Base-by-base conservation (phyloP, 2,329 filamentous ascomycete species). In the Cryphonectria radicalis region DNA sequence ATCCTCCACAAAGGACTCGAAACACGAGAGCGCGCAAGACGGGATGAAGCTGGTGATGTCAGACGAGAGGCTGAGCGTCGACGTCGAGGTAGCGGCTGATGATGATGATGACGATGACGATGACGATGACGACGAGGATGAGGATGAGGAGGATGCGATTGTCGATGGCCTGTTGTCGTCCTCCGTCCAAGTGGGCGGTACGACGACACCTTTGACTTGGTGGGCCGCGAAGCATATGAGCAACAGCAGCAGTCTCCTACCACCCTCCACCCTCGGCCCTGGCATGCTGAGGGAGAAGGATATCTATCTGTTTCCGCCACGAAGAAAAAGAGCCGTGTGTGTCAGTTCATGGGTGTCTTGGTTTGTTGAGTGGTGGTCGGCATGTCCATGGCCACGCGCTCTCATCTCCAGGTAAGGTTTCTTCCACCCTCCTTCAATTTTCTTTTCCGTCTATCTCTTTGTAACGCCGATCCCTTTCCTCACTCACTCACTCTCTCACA, bases 1-100 rank as follows among this genome's bases (percentile, higher is more conserved):
- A 73, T 84, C 81, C n/a, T 80, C 78, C 74, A 93, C 82, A 76
- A 93, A 93, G 13, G 85, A 86, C 73, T 84, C 77, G 75, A 94
- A 84, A 78, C 92, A 94, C 59, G 79, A 75, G 73, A 84, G 80
- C 4, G 90, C 90, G 77, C 91, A 93, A 19, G 79, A 73, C 8
- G 90, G 89, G n/a, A 91, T 79, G 67, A 83, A 80, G 68, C 79
- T 76, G 55, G 82, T 78, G 37, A 87, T 76, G 55, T 83, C 81
- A 69, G 75, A 76, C 1, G 80, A 77, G 55, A 84, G 77, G 70
- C 76, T 77, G 71, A 77, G 57, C 77, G 63, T 37, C 57, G 68
- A 43, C 68, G 76, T 65, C 64, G 75, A 71, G 74, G 75, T 74
- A 35, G 70, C 66, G 59, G 32, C 2, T 32, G 32, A 32, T 32